Evolutionary conservation across 2,329 filamentous ascomycete genomes (phyloP).

Genomic region (Scedosporium apiospermum): DNA sequence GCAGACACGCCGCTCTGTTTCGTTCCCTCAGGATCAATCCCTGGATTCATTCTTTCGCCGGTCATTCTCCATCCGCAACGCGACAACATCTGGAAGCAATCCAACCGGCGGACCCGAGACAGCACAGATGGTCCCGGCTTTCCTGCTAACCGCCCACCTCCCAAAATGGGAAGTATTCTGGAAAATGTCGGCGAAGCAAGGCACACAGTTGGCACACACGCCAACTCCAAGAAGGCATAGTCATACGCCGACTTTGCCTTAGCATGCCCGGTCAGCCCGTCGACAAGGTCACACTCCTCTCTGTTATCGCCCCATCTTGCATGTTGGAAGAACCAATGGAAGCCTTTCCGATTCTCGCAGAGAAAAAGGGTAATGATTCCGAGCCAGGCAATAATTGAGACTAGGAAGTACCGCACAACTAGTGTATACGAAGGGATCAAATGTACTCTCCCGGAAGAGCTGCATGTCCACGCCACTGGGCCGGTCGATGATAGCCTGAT

Average conservation of each 20-base stretch:
- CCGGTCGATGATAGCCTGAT: neutral
- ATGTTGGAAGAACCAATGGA: neutral
- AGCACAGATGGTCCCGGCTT: no score
- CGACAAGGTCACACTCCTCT: neutral
- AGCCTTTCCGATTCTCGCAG: neutral
- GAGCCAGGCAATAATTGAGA: neutral
- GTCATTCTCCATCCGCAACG: no score
- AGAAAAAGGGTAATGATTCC: neutral
- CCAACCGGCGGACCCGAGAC: no score
- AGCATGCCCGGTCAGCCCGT: neutral
- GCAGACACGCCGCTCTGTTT: no score
- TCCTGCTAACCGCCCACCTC: neutral
- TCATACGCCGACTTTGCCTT: neutral
- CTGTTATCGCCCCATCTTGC: neutral
- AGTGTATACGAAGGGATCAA: no score
- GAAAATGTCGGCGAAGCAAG: neutral
- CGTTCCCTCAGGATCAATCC: no score
- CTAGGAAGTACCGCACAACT: neutral
- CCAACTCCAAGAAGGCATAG: neutral
- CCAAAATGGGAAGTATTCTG: slow-evolving; percentile 1
- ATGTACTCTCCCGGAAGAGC: neutral
- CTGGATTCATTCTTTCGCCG: no score
- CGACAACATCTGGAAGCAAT: no score
- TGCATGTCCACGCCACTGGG: neutral
- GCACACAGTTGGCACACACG: no score